A percentile compares a stretch with the other conserved stretches of the same genome.
Conservation (phyloP, 805 yeast species). For the Starmerella bacillaris region DNA sequence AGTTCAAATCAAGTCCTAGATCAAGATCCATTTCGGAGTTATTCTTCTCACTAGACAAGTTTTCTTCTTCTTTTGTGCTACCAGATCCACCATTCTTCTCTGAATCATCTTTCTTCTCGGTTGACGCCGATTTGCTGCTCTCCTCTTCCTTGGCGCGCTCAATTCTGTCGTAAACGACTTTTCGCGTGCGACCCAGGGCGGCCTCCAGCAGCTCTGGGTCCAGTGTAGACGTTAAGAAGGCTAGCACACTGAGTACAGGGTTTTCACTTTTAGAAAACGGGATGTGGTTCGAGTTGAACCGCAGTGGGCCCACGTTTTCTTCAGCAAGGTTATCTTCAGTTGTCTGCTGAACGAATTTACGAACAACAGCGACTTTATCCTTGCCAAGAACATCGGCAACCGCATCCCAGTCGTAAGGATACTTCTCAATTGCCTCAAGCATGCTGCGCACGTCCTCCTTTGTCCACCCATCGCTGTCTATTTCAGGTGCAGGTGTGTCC, state of each 20-base stretch:
- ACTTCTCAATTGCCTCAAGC: slow-evolving; percentile 42
- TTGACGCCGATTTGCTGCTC: slow-evolving; percentile 2
- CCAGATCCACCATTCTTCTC: background rate
- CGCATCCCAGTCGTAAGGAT: slow-evolving; percentile 61
- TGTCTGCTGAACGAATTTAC: slow-evolving; percentile 49
- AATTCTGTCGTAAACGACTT: slow-evolving; percentile 37
- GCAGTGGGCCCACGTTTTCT: slow-evolving; percentile 50
- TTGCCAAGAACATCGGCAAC: slow-evolving; percentile 47
- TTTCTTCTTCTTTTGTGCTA: slow-evolving; percentile 6
- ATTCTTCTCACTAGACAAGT: background rate
- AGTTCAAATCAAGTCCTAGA: slow-evolving; percentile 1
- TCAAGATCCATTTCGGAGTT: background rate
- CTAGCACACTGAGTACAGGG: slow-evolving; percentile 83
- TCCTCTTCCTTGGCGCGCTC: slow-evolving; percentile 24
- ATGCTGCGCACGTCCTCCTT: slow-evolving; percentile 42
- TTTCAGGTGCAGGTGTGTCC: background rate
- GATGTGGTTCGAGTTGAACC: slow-evolving; percentile 54
- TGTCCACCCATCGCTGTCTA: slow-evolving; percentile 36
- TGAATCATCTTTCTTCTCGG: background rate
- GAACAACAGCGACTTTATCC: slow-evolving; percentile 57
- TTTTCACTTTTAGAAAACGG: slow-evolving; percentile 77
- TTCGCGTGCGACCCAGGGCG: slow-evolving; percentile 33
- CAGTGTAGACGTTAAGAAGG: slow-evolving; percentile 68
- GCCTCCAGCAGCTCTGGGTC: slow-evolving; percentile 75
- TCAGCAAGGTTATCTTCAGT: slow-evolving; percentile 63